Conservation (phyloP, 2,329 filamentous ascomycete genomes). For the Stromatinia cepivora region DNA sequence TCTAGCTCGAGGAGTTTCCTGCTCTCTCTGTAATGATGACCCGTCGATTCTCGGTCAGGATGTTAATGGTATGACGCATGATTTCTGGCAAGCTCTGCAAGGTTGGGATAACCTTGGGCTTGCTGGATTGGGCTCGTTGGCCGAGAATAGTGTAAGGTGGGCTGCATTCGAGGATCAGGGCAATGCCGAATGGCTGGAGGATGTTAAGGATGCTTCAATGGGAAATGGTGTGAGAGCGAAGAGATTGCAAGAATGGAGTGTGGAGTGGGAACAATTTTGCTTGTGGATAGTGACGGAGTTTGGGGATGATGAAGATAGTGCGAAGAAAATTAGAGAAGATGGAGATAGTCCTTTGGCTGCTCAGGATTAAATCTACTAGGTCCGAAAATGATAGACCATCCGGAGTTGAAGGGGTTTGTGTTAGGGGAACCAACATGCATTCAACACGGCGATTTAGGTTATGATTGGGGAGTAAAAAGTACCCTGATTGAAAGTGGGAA, state of each 20-base stretch:
- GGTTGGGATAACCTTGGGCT: conserved; percentile 90
- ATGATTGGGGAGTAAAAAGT: not conserved
- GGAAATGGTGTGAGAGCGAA: conserved; percentile 70
- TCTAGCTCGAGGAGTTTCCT: conserved; percentile 79
- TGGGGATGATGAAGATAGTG: conserved; percentile 45
- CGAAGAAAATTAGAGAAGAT: conserved; percentile 29
- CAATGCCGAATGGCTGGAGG: conserved; percentile 67
- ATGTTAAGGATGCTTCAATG: conserved; percentile 71
- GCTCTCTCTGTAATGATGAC: conserved; percentile 86
- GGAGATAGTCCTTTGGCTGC: conserved; percentile 28
- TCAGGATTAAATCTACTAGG: conserved; percentile 26
- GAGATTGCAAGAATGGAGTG: conserved; percentile 74
- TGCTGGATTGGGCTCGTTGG: conserved; percentile 80
- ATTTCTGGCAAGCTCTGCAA: conserved; percentile 92
- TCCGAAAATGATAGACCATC: not conserved
- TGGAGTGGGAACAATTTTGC: conserved; percentile 87
- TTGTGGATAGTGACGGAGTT: conserved; percentile 85
- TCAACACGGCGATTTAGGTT: conserved; percentile 16
- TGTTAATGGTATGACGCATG: conserved; percentile 78
- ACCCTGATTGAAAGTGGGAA: conserved; percentile 6
- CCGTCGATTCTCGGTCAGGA: conserved; percentile 86
- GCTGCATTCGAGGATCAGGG: conserved; percentile 81
- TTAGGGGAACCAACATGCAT: not conserved
- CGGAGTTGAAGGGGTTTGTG: conserved; percentile 14
- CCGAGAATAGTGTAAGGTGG: conserved; percentile 92